Percentiles rank a stretch among this genome's conserved stretches.
Conservation (phyloP, 1,139 yeast species). For the Citeromyces hawaiiensis region DNA sequence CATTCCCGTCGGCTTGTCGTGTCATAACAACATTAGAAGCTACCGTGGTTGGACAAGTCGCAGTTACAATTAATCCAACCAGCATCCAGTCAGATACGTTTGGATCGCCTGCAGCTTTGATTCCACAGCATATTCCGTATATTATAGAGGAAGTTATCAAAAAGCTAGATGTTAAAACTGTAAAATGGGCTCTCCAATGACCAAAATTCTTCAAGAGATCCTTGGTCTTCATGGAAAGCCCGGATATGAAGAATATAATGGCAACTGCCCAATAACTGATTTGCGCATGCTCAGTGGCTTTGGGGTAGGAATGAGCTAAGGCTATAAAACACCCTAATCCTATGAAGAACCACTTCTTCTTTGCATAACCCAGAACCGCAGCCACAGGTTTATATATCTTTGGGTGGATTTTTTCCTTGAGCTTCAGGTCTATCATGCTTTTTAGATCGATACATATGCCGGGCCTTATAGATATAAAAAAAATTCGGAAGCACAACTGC, state of each 20-base stretch:
- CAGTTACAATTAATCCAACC: constrained; percentile 70
- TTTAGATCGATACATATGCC: not conserved
- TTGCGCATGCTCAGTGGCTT: constrained; percentile 68
- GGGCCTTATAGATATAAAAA: not conserved
- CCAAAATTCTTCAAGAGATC: constrained; percentile 44
- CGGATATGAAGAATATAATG: constrained; percentile 67
- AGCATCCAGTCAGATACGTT: constrained; percentile 60
- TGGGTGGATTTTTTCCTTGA: not conserved
- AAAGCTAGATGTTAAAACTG: constrained; percentile 57
- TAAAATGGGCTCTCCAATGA: constrained; percentile 74
- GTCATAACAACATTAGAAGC: constrained; percentile 87
- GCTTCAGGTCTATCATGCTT: not conserved
- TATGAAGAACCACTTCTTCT: constrained; percentile 51
- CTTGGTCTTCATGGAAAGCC: constrained; percentile 59
- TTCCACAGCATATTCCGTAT: constrained; percentile 62
- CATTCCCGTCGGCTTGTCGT: constrained; percentile 62
- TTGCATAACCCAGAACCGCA: not conserved
- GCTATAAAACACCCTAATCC: constrained; percentile 60
- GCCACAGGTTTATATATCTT: not conserved
- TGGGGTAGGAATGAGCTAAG: constrained; percentile 66
- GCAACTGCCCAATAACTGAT: constrained; percentile 86
- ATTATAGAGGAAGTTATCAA: constrained; percentile 64
- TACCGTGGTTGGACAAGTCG: constrained; percentile 84
- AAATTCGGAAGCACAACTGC: not conserved
- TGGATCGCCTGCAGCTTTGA: constrained; percentile 41